Conservation (phyloP, 495 filamentous ascomycete genomes). For the Sabuloglossum arenarium region DNA sequence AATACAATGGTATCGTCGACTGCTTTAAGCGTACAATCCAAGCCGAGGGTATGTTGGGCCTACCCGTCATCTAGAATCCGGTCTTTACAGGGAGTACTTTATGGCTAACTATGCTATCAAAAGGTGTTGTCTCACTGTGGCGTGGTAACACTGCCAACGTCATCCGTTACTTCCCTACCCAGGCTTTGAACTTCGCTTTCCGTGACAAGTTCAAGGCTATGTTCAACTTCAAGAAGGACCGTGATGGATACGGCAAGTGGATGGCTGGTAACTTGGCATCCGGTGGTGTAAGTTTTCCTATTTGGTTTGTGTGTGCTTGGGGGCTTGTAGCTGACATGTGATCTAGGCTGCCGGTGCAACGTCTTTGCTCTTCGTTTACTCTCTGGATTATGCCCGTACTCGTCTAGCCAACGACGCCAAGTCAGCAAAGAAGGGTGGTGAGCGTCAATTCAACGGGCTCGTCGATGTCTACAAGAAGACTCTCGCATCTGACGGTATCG, state of each 20-base stretch:
- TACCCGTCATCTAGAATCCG: background rate
- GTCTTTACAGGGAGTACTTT: background rate
- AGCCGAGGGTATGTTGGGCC: constrained; percentile 40
- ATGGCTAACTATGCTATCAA: constrained; percentile 11
- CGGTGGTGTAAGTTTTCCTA: constrained; percentile 67
- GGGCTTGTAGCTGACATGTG: background rate
- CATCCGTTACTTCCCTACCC: constrained; percentile 99
- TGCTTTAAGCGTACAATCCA: constrained; percentile 81
- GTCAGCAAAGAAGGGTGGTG: constrained; percentile 87
- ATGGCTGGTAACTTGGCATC: constrained; percentile 99
- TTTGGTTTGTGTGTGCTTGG: background rate
- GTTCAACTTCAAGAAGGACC: constrained; percentile 99
- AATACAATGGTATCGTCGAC: constrained; percentile 83
- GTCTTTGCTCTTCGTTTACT: constrained; percentile 99
- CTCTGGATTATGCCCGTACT: constrained; percentile 99
- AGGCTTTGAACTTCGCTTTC: constrained; percentile 99
- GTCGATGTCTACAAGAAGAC: constrained; percentile 99
- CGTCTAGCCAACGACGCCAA: constrained; percentile 99
- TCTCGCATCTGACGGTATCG: constrained; percentile 89
- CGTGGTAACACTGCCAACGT: constrained; percentile 99
- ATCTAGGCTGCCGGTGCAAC: constrained; percentile 90
- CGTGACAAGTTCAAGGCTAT: constrained; percentile 99
- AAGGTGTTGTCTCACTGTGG: constrained; percentile 59
- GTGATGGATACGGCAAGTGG: constrained; percentile 96
- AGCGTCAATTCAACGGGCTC: constrained; percentile 98